Evolutionary conservation across 345 rosid genomes (phyloP), one percentile per base, ranked within the genome.

Genomic region (Kernera saxatilis): DNA sequence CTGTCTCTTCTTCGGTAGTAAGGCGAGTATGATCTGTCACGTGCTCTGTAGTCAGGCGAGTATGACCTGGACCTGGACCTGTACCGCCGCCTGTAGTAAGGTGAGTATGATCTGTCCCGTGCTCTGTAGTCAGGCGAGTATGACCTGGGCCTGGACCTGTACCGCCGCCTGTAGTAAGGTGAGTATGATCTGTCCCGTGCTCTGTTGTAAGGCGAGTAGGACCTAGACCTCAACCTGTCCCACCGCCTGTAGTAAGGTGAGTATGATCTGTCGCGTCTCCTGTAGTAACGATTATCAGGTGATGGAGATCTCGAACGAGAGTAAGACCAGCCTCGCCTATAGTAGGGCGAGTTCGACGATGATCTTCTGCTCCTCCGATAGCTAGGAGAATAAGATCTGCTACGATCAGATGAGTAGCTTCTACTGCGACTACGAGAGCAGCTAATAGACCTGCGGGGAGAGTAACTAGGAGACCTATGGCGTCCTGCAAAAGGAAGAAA

Each of bases 311-410:
- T 72, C 22, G 85, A 82, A 22, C 64, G 56, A 1, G 87, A 88
- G 75, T 66, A 75, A 0, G 80, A 77, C 52, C 81, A 71, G 25
- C 30, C 74, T 7, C 83, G 74, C 8, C 85, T 64, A 25, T 71
- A 63, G 49, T 78, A 72, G 15, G 88, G 79, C 18, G 82, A 81
- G 71, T 70, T 65, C 0, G 80, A 79, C 23, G 77, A 30, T 3
- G 86, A 82, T 41, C 77, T 73, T 40, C 74, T 39, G n/a, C 62
- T 74, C 78, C 78, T 43, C 8, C 71, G 7, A 48, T 74, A 40
- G 59, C 30, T 51, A 33, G 88, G 88, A 21, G 98, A 83, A 65
- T 75, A 71, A 10, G 95, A 90, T 44, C 89, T 82, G 77, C 85
- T 79, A n/a, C 80, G 49, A 5, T 79, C 92, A 18, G 84, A 81